phyloP scores from a whole-genome alignment of 352 stramenopile genomes.

The Nothophytophthora sp. region DNA sequence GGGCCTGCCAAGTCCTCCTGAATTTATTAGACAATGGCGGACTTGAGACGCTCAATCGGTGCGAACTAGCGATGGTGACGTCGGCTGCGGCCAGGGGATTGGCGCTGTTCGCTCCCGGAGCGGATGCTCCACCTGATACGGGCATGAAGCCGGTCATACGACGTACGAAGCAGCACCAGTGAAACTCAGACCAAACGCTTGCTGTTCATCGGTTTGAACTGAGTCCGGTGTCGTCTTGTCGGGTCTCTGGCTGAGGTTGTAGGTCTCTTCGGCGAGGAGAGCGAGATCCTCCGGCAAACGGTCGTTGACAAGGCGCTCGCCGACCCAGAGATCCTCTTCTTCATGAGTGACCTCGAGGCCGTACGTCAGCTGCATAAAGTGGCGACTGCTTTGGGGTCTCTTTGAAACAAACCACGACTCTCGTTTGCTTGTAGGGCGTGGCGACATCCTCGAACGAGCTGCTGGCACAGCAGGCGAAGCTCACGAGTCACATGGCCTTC shows the following conservation, averaged over 20 bases:
- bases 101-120: conserved; percentile 49
- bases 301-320: conserved; percentile 59
- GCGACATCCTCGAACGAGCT: conserved; percentile 50
- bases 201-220: not conserved
- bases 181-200: too few species aligned
- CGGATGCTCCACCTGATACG: conserved; percentile 25
- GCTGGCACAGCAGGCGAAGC: conserved; percentile 47
- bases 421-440: conserved; percentile 22
- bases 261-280: conserved; percentile 53
- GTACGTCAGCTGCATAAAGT: conserved; percentile 16
- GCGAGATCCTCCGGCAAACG: conserved; percentile 38
- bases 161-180: conserved; percentile 34
- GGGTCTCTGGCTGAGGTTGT: not conserved
- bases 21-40: conserved; percentile 65
- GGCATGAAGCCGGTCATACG: conserved; percentile 45
- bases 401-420: too few species aligned
- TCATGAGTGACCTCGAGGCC: conserved; percentile 74
- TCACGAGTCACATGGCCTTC: conserved; percentile 39
- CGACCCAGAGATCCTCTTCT: conserved; percentile 74
- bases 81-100: conserved; percentile 45
- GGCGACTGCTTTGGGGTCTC: not conserved
- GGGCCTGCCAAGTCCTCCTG: conserved; percentile 41
- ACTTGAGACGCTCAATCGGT: conserved; percentile 55
- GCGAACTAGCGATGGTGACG: conserved; percentile 63
- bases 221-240: not conserved